These are phyloP conservation scores for Microbotryomycetes sp. DNA, from an alignment of 1,284 basidiomycete species.

Conservation along the genomic window DNA sequence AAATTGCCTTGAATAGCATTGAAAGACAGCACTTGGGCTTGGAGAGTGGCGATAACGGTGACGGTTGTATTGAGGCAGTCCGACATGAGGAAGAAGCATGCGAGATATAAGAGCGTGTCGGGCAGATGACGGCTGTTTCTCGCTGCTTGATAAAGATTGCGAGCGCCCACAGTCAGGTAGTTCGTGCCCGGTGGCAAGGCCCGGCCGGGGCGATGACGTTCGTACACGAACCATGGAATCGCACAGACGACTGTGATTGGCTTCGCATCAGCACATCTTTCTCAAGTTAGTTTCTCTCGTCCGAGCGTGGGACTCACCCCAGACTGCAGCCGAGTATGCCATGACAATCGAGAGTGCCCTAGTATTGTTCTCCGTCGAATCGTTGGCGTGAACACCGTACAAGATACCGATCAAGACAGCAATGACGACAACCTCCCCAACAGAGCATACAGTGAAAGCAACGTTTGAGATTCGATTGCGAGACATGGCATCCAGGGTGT, in stretches of 20 bases:
- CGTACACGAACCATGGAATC: conserved; percentile 46
- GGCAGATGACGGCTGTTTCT: conserved; percentile 42
- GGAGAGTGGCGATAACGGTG: conserved; percentile 63
- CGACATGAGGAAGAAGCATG: conserved; percentile 40
- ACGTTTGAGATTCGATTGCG: conserved; percentile 79
- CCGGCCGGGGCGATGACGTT: conserved; percentile 38
- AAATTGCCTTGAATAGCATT: conserved; percentile 47
- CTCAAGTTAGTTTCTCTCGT: not conserved
- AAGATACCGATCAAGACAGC: conserved; percentile 42
- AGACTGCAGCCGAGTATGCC: not conserved
- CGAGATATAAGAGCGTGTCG: conserved; percentile 30
- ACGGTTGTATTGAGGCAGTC: conserved; percentile 71
- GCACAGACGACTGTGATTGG: conserved; percentile 54
- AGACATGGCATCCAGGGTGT: conserved; percentile 67
- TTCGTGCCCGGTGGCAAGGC: conserved; percentile 56
- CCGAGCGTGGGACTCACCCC: not conserved
- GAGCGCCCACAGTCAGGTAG: conserved; percentile 57
- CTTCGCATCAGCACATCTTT: too few species aligned
- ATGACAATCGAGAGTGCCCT: conserved; percentile 33
- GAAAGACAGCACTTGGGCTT: conserved; percentile 68
- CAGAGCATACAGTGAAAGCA: conserved; percentile 69
- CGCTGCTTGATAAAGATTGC: conserved; percentile 47
- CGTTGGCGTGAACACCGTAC: conserved; percentile 38
- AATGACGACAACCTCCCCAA: conserved; percentile 58
- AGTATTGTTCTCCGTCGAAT: conserved; percentile 32